Percentiles rank a stretch among this genome's conserved stretches.
Conservation (phyloP, 768 basidiomycete genomes). For the Lentinula detonsa region DNA sequence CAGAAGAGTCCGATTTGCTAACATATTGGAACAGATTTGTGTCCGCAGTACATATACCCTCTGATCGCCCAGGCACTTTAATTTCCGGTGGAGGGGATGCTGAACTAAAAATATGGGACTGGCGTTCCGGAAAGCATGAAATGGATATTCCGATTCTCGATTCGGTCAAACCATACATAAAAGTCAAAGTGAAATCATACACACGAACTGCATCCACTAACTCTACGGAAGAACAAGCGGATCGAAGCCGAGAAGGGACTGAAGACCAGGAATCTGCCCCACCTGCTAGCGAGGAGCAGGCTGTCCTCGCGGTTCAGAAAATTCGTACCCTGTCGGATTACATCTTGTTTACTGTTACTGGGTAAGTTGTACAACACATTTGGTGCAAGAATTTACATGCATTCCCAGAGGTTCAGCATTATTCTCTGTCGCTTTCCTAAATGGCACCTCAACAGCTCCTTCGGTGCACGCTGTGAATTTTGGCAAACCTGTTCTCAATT, state of each 20-base stretch:
- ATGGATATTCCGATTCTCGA: slow-evolving; percentile 47
- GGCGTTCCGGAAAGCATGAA: slow-evolving; percentile 54
- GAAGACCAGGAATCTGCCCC: background rate
- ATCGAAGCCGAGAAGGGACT: slow-evolving; percentile 9
- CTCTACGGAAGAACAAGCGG: slow-evolving; percentile 10
- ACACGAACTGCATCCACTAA: slow-evolving; percentile 20
- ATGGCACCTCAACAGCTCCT: slow-evolving; percentile 11
- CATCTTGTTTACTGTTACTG: slow-evolving; percentile 65
- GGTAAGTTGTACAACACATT: slow-evolving; percentile 38
- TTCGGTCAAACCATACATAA: slow-evolving; percentile 42
- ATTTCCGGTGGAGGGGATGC: slow-evolving; percentile 90
- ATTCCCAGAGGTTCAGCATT: slow-evolving; percentile 57
- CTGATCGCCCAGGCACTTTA: slow-evolving; percentile 37
- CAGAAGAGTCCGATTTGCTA: background rate
- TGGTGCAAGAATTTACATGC: background rate
- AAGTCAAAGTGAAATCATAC: slow-evolving; percentile 24
- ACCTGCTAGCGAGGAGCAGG: slow-evolving; percentile 10
- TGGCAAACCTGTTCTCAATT: slow-evolving; percentile 54
- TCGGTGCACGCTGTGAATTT: slow-evolving; percentile 42
- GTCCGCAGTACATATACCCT: slow-evolving; percentile 71
- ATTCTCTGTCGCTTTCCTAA: slow-evolving; percentile 41
- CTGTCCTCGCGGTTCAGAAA: slow-evolving; percentile 50
- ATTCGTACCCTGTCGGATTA: slow-evolving; percentile 43
- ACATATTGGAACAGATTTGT: slow-evolving; percentile 55
- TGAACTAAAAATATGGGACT: slow-evolving; percentile 73